Base-by-base conservation (phyloP, 306 rosid genomes). In the Herpetospermum pedunculosum region DNA sequence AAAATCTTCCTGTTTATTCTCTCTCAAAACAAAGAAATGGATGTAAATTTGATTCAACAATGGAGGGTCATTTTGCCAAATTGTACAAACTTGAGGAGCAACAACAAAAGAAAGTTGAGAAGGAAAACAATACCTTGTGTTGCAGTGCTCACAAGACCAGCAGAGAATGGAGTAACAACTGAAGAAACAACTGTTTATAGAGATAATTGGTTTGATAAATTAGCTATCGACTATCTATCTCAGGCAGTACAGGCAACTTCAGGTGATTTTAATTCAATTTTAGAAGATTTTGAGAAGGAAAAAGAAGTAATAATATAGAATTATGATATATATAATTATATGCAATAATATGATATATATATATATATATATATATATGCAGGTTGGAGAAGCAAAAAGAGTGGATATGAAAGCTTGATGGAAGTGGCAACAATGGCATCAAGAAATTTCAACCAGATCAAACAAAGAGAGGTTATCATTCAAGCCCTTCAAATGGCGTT, bases 201-300 rank as follows among this genome's bases (percentile, higher is more conserved):
- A 1, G 97, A 95, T 52, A 91, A 54, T 75, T 89, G 89, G 85
- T 87, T 91, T 50, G 92, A 95, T 79, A 88, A 64, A 14, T 40
- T 95, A 8, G 97, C 97, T 59, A 91, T 82, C 68, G 67, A 83
- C 70, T 82, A 95, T 82, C 85, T 95, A 8, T 91, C 97, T 4
- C 77, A 76, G 74, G 81, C 79, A 11, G 85, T 95, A 68, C 99
- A 95, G 77, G 88, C 83, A 28, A 88, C 92, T n/a, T 79, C 96
- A 85, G 96, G 99, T 93, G 73, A 47, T 57, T 37, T 64, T 77
- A 53, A n/a, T n/a, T n/a, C 50, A 32, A 5, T 16, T 47, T 47
- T 47, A 5, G 4, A 40, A 70, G 32, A 25, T 41, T 70, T 46
- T 0, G 23, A 12, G 11, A 15, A 19, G n/a, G 35, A 2, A 0